These are phyloP conservation scores for Pseudogymnoascus sp. DNA, from an alignment of 2,329 filamentous ascomycete species.

Conservation along the genomic window DNA sequence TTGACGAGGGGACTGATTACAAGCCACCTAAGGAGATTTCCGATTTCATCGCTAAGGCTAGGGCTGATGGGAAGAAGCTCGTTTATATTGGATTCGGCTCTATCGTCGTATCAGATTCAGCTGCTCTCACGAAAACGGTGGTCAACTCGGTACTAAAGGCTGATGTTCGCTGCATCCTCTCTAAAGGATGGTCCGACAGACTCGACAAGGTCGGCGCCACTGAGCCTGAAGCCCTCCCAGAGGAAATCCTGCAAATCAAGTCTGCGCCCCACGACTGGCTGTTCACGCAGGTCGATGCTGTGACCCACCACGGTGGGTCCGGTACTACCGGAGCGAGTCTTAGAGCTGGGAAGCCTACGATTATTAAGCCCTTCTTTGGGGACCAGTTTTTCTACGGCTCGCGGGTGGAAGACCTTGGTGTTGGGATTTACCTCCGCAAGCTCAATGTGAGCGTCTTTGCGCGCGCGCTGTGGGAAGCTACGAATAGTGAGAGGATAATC, in stretches of 20 bases:
- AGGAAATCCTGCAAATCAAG: slow-evolving; percentile 80
- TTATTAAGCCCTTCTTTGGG: slow-evolving; percentile 94
- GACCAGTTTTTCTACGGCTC: slow-evolving; percentile 95
- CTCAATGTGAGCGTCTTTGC: slow-evolving; percentile 82
- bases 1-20: slow-evolving; percentile 67
- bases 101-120: slow-evolving; percentile 85
- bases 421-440: slow-evolving; percentile 81
- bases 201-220: slow-evolving; percentile 48
- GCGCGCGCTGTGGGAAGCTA: slow-evolving; percentile 82
- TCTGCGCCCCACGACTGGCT: slow-evolving; percentile 95
- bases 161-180: slow-evolving; percentile 88
- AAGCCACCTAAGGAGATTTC: slow-evolving; percentile 66
- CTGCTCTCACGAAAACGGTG: slow-evolving; percentile 83
- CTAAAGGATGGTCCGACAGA: slow-evolving; percentile 94
- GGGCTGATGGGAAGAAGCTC: slow-evolving; percentile 75
- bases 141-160: slow-evolving; percentile 85
- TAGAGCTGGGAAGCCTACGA: slow-evolving; percentile 82
- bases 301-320: slow-evolving; percentile 87
- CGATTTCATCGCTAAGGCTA: slow-evolving; percentile 76
- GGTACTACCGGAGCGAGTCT: slow-evolving; percentile 92
- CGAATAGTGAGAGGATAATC: slow-evolving; percentile 85
- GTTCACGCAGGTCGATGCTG: slow-evolving; percentile 87
- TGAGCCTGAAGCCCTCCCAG: slow-evolving; percentile 56
- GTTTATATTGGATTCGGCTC: slow-evolving; percentile 97
- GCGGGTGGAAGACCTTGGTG: slow-evolving; percentile 84